Conservation (phyloP, 2,329 filamentous ascomycete genomes). For the Orbilia brochopaga region DNA sequence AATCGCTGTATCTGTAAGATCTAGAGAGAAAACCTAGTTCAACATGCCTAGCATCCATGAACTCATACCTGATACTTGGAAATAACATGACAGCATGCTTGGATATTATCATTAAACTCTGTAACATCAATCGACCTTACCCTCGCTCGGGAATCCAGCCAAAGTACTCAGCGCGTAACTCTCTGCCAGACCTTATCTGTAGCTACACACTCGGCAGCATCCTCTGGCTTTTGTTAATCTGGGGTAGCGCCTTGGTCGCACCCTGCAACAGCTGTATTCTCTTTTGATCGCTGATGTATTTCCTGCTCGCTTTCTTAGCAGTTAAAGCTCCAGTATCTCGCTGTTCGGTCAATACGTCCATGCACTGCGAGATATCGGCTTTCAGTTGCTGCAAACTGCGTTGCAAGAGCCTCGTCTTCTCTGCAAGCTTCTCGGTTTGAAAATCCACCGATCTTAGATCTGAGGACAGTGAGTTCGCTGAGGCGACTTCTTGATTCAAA, state of each 20-base stretch:
- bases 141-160: not conserved
- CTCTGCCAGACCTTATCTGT: not conserved
- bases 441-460: conserved; percentile 12
- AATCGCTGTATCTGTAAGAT: too few relatives aligned
- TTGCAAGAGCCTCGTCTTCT: conserved; percentile 17
- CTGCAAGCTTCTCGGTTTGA: conserved; percentile 11
- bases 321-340: conserved; percentile 23
- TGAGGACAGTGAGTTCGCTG: conserved; percentile 1
- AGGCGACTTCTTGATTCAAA: conserved; percentile 18
- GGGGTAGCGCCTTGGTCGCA: conserved; percentile 18
- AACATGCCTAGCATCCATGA: too few relatives aligned
- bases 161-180: not conserved
- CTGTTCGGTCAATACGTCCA: conserved; percentile 20
- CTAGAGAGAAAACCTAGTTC: too few relatives aligned
- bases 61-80: too few relatives aligned
- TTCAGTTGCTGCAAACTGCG: conserved; percentile 21
- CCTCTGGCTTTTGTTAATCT: conserved; percentile 16
- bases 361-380: conserved; percentile 14
- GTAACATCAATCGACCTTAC: not conserved
- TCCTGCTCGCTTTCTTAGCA: conserved; percentile 4
- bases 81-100: too few relatives aligned
- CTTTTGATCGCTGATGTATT: conserved; percentile 19
- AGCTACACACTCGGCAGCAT: conserved; percentile 5
- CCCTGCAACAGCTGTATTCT: conserved; percentile 13
- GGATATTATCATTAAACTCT: too few relatives aligned